Evolutionary conservation across 257 asterid species (phyloP).

Genomic region (Jacaranda copaia): DNA sequence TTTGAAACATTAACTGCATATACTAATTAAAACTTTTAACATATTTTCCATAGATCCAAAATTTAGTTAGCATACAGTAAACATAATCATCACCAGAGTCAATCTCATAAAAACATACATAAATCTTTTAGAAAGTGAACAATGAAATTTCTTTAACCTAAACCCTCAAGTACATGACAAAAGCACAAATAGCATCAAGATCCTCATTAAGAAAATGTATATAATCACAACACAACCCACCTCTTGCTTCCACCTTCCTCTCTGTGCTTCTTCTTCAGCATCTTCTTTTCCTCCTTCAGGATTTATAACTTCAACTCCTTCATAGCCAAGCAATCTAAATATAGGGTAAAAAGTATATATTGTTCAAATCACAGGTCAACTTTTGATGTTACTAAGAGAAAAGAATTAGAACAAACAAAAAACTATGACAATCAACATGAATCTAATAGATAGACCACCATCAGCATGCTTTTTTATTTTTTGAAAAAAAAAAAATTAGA

Average conservation of each 20-base stretch:
- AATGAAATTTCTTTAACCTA: not conserved
- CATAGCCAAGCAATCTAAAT: constrained; percentile 77
- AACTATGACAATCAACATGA: constrained; percentile 10
- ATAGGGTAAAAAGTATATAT: constrained; percentile 22
- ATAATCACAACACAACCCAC: constrained; percentile 47
- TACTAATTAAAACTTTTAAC: not conserved
- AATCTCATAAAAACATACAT: constrained; percentile 1
- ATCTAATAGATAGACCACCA: not conserved
- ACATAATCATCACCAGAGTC: constrained; percentile 20
- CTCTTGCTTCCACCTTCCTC: constrained; percentile 94
- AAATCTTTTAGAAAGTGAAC: constrained; percentile 9
- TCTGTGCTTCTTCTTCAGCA: constrained; percentile 95
- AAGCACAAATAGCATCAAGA: constrained; percentile 18
- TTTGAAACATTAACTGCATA: constrained; percentile 24
- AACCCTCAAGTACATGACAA: constrained; percentile 18
- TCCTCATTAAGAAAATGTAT: constrained; percentile 21
- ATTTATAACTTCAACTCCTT: constrained; percentile 96
- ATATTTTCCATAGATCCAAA: not conserved
- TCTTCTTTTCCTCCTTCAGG: constrained; percentile 99
- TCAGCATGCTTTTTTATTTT: not conserved
- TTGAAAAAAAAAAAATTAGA: not conserved
- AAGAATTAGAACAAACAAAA: not conserved
- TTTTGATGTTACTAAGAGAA: not conserved
- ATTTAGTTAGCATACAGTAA: constrained; percentile 20
- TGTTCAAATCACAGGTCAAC: constrained; percentile 17